Conservation (phyloP, 345 rosid genomes). For the Adansonia digitata region DNA sequence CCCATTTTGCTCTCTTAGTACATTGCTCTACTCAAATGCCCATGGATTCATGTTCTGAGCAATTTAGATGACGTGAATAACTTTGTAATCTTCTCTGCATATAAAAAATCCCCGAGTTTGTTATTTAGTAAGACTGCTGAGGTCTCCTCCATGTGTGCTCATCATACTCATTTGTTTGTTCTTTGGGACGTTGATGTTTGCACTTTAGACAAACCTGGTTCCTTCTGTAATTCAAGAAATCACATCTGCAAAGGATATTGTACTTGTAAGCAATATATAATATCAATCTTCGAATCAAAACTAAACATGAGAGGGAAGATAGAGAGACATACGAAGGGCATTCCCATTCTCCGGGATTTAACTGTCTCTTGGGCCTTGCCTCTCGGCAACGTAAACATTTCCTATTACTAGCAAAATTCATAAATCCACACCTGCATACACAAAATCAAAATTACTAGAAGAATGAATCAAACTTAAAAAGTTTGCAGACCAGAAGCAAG, state of each 20-base stretch:
- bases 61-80: neutral
- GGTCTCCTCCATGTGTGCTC: slow-evolving; percentile 34
- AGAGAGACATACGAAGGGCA: slow-evolving; percentile 71
- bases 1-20: neutral
- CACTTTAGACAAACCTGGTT: slow-evolving; percentile 61
- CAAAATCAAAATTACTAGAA: slow-evolving; percentile 2
- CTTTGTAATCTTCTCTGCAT: neutral
- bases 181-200: slow-evolving; percentile 35
- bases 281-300: neutral
- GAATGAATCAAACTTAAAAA: neutral
- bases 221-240: slow-evolving; percentile 66
- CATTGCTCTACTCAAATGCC: neutral
- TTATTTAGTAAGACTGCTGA: neutral
- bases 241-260: slow-evolving; percentile 46
- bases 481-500: neutral
- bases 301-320: neutral
- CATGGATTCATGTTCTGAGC: neutral
- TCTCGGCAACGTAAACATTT: slow-evolving; percentile 56
- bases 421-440: slow-evolving; percentile 68
- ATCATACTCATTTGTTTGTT: slow-evolving; percentile 21
- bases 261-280: neutral
- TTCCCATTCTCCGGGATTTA: slow-evolving; percentile 87
- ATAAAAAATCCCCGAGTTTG: neutral
- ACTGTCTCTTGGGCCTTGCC: slow-evolving; percentile 53
- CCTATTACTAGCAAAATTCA: slow-evolving; percentile 85